Conservation (phyloP, 208 protist species). For the Crithidia sp. region DNA sequence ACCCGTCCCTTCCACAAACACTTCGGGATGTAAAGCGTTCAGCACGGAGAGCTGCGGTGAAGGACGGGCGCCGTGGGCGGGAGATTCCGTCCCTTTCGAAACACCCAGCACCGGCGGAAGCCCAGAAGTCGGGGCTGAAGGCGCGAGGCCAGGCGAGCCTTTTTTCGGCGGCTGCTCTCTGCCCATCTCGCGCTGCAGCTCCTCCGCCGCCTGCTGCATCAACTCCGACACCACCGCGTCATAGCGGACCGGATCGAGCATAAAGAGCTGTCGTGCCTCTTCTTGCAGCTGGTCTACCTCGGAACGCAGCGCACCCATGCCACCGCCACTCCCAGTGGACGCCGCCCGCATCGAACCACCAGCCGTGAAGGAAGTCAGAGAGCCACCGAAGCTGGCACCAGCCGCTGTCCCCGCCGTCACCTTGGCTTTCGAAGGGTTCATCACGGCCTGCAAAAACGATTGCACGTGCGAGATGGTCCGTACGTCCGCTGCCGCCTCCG, state of each 20-base stretch:
- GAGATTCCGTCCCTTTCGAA: not conserved
- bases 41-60: not conserved
- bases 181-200: slow-evolving; percentile 17
- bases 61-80: not conserved
- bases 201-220: slow-evolving; percentile 37
- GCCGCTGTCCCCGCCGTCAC: not conserved
- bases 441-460: slow-evolving; percentile 27
- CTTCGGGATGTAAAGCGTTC: not conserved
- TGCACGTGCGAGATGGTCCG: slow-evolving; percentile 36
- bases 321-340: not conserved
- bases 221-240: slow-evolving; percentile 84
- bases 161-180: not conserved
- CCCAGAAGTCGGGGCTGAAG: not conserved
- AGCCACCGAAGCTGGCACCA: not conserved
- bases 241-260: slow-evolving; percentile 79
- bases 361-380: not conserved
- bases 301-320: slow-evolving; percentile 20
- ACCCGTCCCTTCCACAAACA: not conserved
- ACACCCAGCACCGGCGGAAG: slow-evolving; percentile 11
- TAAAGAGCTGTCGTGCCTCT: slow-evolving; percentile 74
- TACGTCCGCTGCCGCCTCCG: slow-evolving; percentile 26
- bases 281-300: slow-evolving; percentile 70
- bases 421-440: not conserved
- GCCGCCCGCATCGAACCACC: not conserved
- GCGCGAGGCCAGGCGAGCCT: not conserved